A percentile compares a stretch with the other conserved stretches of the same genome.
These are phyloP conservation scores for Colletotrichum tamarilloi DNA, from an alignment of 2,329 filamentous ascomycete genomes.

Conservation along the genomic window DNA sequence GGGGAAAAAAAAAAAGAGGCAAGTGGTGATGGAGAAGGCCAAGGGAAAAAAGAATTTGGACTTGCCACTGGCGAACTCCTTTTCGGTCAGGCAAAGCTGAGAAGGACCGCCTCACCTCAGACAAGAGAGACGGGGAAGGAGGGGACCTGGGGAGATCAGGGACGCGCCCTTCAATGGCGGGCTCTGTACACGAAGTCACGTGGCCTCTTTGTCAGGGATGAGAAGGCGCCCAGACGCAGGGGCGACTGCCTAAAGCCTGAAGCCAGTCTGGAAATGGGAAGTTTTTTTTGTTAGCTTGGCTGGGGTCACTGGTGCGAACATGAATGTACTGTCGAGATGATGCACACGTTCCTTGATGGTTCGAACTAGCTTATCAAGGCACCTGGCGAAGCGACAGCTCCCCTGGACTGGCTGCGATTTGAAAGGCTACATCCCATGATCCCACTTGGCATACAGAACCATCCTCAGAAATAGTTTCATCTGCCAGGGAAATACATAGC, in stretches of 20 bases:
- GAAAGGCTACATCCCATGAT: not conserved
- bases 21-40: not conserved
- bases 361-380: not conserved
- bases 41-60: not conserved
- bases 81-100: not conserved
- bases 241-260: conserved; percentile 11
- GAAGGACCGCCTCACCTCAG: not conserved
- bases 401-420: not conserved
- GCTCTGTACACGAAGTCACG: conserved; percentile 35
- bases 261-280: not conserved
- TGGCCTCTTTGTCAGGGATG: conserved; percentile 18
- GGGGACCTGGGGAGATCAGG: not conserved
- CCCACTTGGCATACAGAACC: not conserved
- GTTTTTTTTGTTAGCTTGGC: conserved; percentile 1
- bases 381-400: not conserved
- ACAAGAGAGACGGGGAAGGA: not conserved
- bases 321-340: not conserved
- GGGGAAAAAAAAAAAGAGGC: not conserved
- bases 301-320: not conserved
- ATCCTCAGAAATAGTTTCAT: not conserved
- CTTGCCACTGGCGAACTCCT: conserved; percentile 5
- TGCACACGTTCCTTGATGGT: not conserved
- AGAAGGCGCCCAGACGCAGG: not conserved
- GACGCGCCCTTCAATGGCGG: conserved; percentile 9
- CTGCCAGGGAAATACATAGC: not conserved